A percentile compares a stretch with the other conserved stretches of the same genome.
These are phyloP conservation scores for Lolium perenne DNA, from an alignment of 176 grass and related monocot genomes.

Conservation along the genomic window DNA sequence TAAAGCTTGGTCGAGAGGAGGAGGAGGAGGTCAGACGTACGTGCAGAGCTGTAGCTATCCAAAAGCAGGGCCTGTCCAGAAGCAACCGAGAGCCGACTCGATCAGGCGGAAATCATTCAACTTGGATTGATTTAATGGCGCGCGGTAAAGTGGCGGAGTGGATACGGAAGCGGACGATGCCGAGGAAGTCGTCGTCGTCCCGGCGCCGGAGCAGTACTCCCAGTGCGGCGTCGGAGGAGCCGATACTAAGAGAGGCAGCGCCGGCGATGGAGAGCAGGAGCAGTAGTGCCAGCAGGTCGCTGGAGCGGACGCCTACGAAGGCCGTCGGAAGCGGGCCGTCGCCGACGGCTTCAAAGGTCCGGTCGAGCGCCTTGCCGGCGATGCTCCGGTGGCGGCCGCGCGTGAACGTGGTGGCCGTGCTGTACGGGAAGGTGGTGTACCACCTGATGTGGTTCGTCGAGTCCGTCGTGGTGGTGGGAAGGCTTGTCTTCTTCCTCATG, in stretches of 20 bases:
- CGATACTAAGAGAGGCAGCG: not conserved
- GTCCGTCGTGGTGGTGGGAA: conserved; percentile 57
- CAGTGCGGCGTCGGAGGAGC: not conserved
- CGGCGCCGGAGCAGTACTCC: not conserved
- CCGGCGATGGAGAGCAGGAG: not conserved
- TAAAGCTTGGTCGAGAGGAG: conserved; percentile 29
- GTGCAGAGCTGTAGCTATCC: not conserved
- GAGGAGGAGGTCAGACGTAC: conserved; percentile 13
- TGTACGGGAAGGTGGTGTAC: conserved; percentile 50
- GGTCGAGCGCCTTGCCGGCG: conserved; percentile 2
- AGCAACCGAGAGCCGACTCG: not conserved
- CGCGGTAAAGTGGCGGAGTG: conserved; percentile 45
- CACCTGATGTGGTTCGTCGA: conserved; percentile 68
- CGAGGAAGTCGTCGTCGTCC: conserved; percentile 3
- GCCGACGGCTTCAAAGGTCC: not conserved
- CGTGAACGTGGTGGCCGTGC: conserved; percentile 31
- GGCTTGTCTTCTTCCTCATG: conserved; percentile 62
- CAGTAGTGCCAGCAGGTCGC: not conserved
- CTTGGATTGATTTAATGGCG: conserved; percentile 16
- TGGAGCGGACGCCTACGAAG: not conserved
- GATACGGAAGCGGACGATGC: conserved; percentile 44
- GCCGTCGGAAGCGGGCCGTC: not conserved
- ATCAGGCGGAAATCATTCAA: not conserved
- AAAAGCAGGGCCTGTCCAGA: not conserved
- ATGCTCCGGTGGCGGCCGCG: conserved; percentile 37